Conservation (phyloP, 768 basidiomycete species). For the Collybia sp. region DNA sequence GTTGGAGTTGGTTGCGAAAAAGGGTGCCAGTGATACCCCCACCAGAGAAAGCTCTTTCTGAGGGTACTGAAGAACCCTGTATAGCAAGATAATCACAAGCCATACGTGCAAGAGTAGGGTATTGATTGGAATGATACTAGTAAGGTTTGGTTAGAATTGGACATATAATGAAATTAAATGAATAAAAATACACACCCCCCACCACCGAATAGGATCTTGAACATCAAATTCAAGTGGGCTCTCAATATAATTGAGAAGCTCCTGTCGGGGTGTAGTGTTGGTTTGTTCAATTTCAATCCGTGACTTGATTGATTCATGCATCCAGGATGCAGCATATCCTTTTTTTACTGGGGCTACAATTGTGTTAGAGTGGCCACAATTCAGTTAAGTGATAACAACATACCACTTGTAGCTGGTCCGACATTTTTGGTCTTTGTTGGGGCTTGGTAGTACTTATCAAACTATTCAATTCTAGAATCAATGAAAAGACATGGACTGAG, state of each 20-base stretch:
- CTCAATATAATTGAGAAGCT: background rate
- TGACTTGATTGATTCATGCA: background rate
- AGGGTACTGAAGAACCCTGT: constrained; percentile 19
- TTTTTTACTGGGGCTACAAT: background rate
- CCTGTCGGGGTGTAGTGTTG: background rate
- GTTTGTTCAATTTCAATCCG: background rate
- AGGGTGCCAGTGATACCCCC: constrained; percentile 17
- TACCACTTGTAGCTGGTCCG: too few species aligned
- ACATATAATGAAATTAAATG: background rate
- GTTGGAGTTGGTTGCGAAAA: constrained; percentile 11
- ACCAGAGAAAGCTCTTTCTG: constrained; percentile 22
- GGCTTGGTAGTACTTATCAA: constrained; percentile 9
- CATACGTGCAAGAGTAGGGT: constrained; percentile 16
- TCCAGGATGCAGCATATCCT: background rate
- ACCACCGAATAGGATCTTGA: background rate
- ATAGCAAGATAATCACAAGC: constrained; percentile 21
- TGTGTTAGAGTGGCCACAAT: too few species aligned
- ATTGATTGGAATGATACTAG: constrained; percentile 17
- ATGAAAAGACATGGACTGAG: background rate
- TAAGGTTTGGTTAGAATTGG: background rate
- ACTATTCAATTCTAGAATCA: constrained; percentile 7
- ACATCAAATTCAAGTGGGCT: background rate
- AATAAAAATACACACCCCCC: background rate
- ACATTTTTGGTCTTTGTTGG: background rate
- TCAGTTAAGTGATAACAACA: too few species aligned